Evolutionary conservation across 2,329 filamentous ascomycete species (phyloP), one percentile per base, ranked within the genome.

Genomic region (Thelonectria olida): DNA sequence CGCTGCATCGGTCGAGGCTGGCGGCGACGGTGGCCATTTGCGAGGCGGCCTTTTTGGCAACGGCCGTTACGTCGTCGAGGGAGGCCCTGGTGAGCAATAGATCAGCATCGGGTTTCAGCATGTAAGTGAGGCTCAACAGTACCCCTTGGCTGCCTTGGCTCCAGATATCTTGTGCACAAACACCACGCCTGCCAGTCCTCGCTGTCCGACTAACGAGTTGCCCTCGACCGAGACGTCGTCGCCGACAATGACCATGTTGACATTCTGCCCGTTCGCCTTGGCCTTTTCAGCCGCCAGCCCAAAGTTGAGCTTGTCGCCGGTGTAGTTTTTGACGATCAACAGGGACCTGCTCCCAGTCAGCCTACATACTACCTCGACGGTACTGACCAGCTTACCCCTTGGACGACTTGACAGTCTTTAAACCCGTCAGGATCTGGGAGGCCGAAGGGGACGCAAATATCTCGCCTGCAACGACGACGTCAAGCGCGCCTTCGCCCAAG

Each of bases 281-380:
- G 71, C 71, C 55, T 72, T 71, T 58, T 73, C 72, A 4, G 71
- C 71, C 3, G 72, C 71, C 15, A 73, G 52, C 5, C 71, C 70
- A 51, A 73, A 72, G 60, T 72, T 72, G 48, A 72, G 67, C 48
- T 72, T 71, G 45, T 72, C 70, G 19, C 70, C 70, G 0, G 70
- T 72, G 52, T 72, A 72, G 52, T 72, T 72, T 39, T 72, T 72
- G 34, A 72, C 69, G 27, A 71, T 72, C 27, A 72, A 42, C 54
- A 71, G 23, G 3, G 66, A 61, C 15, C 68, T 69, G 13, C 5
- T 22, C 36, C 39, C 25, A 8, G 49, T 53, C 17, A 31, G 42
- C 2, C 2, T 8, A 19, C 19, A 41, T 15, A n/a, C n/a, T n/a
- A n/a, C n/a, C n/a, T n/a, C n/a, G n/a, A n/a, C n/a, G n/a, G n/a